Percentiles rank a stretch among this genome's conserved stretches.
phyloP scores from a whole-genome alignment of 495 filamentous ascomycete species.

The Xylaria curta region DNA sequence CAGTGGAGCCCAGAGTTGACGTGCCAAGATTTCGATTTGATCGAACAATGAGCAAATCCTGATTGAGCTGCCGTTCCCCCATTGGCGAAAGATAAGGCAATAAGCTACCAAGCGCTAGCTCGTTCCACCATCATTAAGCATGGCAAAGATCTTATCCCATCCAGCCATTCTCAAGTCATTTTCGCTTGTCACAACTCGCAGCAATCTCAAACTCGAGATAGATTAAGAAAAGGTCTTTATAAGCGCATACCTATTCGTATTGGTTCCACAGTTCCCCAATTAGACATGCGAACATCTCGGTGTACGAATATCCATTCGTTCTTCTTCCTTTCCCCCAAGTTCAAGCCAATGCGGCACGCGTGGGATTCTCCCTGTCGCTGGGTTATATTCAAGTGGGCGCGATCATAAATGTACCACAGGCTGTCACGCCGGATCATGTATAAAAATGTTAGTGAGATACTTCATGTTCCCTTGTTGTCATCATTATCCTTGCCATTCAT shows the following conservation, averaged over 20 bases:
- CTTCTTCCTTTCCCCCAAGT: neutral
- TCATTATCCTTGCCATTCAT: constrained; percentile 19
- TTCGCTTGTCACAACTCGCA: constrained; percentile 6
- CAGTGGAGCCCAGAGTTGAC: constrained; percentile 14
- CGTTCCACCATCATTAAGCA: constrained; percentile 14
- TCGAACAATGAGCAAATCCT: constrained; percentile 26
- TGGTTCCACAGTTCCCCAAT: neutral
- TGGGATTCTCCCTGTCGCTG: neutral
- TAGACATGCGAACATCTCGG: neutral
- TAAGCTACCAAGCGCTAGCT: constrained; percentile 10
- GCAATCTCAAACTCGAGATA: neutral
- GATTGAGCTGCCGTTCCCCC: constrained; percentile 6
- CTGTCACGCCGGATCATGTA: neutral
- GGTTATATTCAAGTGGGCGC: neutral
- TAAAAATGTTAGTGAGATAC: constrained; percentile 20
- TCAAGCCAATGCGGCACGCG: neutral
- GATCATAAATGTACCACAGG: constrained; percentile 2
- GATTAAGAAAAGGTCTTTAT: neutral
- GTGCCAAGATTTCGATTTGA: constrained; percentile 24
- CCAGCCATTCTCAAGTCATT: neutral
- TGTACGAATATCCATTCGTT: neutral
- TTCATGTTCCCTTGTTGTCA: neutral
- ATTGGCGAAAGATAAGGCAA: constrained; percentile 30
- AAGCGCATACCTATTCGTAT: neutral
- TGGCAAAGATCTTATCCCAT: neutral